Evolutionary conservation across 345 rosid genomes (phyloP).

Genomic region (Laguncularia racemosa): DNA sequence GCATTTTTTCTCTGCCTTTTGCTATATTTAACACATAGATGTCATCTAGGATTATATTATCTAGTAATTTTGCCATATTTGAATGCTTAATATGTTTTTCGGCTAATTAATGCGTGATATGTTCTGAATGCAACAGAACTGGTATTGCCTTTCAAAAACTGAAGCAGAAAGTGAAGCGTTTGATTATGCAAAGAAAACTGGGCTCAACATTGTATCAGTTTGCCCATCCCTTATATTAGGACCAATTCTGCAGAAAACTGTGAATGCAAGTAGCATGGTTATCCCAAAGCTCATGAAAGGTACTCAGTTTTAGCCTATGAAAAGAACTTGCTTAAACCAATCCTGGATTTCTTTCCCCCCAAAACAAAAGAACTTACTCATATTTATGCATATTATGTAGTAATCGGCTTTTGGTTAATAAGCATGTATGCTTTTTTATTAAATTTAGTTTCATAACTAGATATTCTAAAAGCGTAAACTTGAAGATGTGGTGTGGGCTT

Average conservation of each 20-base stretch:
- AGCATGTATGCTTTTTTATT: too few species aligned
- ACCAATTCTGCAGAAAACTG: constrained; percentile 45
- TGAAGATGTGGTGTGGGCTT: too few species aligned
- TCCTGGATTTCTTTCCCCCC: neutral
- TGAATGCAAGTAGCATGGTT: constrained; percentile 45
- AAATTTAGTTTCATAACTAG: too few species aligned
- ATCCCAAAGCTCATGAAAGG: constrained; percentile 59
- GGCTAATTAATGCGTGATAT: neutral
- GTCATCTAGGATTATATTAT: too few species aligned
- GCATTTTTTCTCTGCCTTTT: too few species aligned
- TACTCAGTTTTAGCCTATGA: constrained; percentile 5
- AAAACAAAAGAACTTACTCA: too few species aligned
- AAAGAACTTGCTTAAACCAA: neutral
- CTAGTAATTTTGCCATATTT: too few species aligned
- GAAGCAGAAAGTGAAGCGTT: constrained; percentile 68
- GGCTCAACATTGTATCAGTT: constrained; percentile 46
- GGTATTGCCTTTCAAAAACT: constrained; percentile 70
- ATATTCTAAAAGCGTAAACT: too few species aligned
- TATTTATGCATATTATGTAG: too few species aligned
- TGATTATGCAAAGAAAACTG: constrained; percentile 41
- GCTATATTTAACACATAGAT: too few species aligned
- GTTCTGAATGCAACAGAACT: constrained; percentile 33
- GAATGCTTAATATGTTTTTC: too few species aligned
- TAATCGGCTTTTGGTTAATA: too few species aligned
- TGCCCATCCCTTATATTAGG: constrained; percentile 52